Evolutionary conservation across 179 eudicot species (phyloP), one percentile per base, ranked within the genome.

Genomic region (Spinacia oleracea): DNA sequence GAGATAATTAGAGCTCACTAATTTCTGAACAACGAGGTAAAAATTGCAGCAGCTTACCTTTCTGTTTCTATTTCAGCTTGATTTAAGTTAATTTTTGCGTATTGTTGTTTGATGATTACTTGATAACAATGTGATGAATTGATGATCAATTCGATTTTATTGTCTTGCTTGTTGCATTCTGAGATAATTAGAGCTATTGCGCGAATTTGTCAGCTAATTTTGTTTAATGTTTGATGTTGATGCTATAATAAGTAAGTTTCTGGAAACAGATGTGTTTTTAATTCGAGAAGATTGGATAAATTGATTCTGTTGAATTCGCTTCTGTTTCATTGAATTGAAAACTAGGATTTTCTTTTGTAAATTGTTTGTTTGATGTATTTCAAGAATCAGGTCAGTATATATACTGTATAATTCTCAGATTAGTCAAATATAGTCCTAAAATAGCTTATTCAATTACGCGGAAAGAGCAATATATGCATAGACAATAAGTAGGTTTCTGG

Each of bases 21-120:
- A n/a, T 38, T n/a, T 65, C 40, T 51, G 14, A 35, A 76, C 70
- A 53, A 31, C 16, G 50, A 73, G 64, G 75, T 73, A 55, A 69
- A 50, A 38, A 42, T 69, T 7, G n/a, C 21, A n/a, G 4, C 20
- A 21, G 8, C 34, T 43, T 25, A 31, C 0, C 38, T 18, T 29
- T 53, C 67, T 38, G 18, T 9, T 6, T 0, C 43, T 43, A 38
- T 78, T 43, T 3, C 40, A 79, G 70, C 53, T 63, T 9, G 32
- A 34, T 48, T 46, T n/a, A n/a, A n/a, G n/a, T n/a, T n/a, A n/a
- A n/a, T n/a, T n/a, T n/a, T n/a, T n/a, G n/a, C n/a, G n/a, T n/a
- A n/a, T 66, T 20, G 45, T 38, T 20, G 23, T 35, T 18, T 66
- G 46, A 35, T 66, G 25, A 66, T 66, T 46, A 66, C 20, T 3